Evolutionary conservation across 805 yeast species (phyloP).

Genomic region (Kluyveromyces aestuarii): DNA sequence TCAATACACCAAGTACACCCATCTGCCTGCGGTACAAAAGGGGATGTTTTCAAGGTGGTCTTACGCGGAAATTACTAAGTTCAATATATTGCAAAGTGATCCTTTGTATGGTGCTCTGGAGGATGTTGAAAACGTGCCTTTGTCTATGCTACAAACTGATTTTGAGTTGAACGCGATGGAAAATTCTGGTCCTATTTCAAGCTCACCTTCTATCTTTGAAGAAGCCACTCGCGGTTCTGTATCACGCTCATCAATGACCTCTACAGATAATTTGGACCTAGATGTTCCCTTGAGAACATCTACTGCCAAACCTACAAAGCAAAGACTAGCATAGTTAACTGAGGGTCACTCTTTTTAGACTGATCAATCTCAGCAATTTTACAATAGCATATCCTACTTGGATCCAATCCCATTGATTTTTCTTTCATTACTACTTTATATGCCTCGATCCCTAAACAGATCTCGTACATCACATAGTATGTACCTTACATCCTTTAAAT

Average conservation of each 20-base stretch:
- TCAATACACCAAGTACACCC: constrained; percentile 54
- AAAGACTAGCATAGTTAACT: constrained; percentile 7
- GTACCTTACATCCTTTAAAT: not conserved
- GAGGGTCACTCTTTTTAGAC: not conserved
- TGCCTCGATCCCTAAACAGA: too few relatives aligned
- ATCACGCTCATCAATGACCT: constrained; percentile 28
- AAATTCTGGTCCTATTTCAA: constrained; percentile 9
- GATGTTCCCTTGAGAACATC: constrained; percentile 8
- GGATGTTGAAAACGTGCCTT: constrained; percentile 28
- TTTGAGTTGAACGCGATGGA: constrained; percentile 20
- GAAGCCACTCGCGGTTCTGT: constrained; percentile 18
- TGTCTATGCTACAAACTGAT: constrained; percentile 15
- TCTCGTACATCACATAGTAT: too few relatives aligned
- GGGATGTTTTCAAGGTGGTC: constrained; percentile 62
- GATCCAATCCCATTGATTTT: not conserved
- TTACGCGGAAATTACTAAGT: constrained; percentile 35
- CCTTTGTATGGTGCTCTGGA: constrained; percentile 26
- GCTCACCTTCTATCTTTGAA: constrained; percentile 27
- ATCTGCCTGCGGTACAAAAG: constrained; percentile 52
- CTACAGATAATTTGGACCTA: constrained; percentile 27
- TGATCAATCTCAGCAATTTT: not conserved
- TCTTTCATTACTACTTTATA: not conserved
- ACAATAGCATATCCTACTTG: not conserved
- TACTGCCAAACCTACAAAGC: constrained; percentile 14
- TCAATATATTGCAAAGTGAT: constrained; percentile 26